Evolutionary conservation across 177 flowering plant genomes (phyloP).

Genomic region (Vitis hybrid): DNA sequence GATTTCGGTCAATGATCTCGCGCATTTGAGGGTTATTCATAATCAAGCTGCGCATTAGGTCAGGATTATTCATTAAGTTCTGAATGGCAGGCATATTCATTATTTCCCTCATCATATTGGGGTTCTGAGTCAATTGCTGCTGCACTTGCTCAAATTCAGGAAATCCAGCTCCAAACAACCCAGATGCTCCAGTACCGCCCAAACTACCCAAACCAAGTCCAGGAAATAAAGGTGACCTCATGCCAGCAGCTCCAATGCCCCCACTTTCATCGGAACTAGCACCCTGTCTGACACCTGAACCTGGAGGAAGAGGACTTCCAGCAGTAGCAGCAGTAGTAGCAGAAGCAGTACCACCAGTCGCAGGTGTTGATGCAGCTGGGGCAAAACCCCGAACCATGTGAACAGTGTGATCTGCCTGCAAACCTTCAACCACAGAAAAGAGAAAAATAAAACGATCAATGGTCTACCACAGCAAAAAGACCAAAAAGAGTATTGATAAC

Average conservation of each 20-base stretch:
- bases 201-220: conserved; percentile 65
- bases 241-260: conserved; percentile 52
- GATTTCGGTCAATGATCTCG: conserved; percentile 89
- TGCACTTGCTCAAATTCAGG: conserved; percentile 90
- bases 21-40: conserved; percentile 99
- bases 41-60: conserved; percentile 74
- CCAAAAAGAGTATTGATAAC: too few species aligned
- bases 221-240: conserved; percentile 67
- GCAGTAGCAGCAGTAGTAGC: conserved; percentile 30
- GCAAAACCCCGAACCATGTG: conserved; percentile 93
- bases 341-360: conserved; percentile 31
- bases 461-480: too few species aligned
- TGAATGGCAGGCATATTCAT: conserved; percentile 95
- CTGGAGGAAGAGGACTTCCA: conserved; percentile 32
- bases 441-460: background rate
- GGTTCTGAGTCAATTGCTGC: conserved; percentile 84
- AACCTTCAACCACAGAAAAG: conserved; percentile 40
- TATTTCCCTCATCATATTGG: conserved; percentile 92
- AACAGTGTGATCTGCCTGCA: conserved; percentile 90
- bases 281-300: conserved; percentile 32
- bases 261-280: conserved; percentile 51
- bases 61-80: conserved; percentile 91
- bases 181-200: conserved; percentile 54
- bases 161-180: conserved; percentile 78
- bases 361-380: conserved; percentile 44